Evolutionary conservation across 768 basidiomycete genomes (phyloP), one percentile per base, ranked within the genome.

Genomic region (Suillus decipiens): DNA sequence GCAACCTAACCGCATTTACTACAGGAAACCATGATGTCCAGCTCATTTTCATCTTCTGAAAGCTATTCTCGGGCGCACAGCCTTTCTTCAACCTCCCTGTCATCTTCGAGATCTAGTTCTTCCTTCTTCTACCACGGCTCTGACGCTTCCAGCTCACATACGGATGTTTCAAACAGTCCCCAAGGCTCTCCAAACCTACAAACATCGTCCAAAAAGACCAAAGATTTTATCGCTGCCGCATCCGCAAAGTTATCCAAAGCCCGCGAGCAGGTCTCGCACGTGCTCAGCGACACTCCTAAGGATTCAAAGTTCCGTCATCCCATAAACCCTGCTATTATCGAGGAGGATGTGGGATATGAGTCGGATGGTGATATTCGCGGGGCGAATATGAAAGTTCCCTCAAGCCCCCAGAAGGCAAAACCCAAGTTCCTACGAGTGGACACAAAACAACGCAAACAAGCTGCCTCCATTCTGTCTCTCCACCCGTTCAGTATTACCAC

Each of bases 321-420:
- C 22, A 57, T 17, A 15, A 41, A 17, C 9, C 10, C 43, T 9
- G 28, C 61, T 24, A 17, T 53, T 11, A 41, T 41, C 42, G 31
- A 47, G 37, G 69, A 73, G 15, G 71, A 73, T 47, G 61, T 62
- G 34, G 72, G 71, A 31, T 73, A 73, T 37, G 73, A 73, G 4
- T 67, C 71, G 11, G 71, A 72, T 43, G 60, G 59, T 4, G 71
- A 72, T 14, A 59, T 60, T 5, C 28, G 61, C 28, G 47, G 61
- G 50, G 55, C 15, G 53, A 45, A 0, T 53, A 63, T 3, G 22
- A 53, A 14, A 42, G 28, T 31, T 19, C 24, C 5, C 7, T 1
- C 24, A 37, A 56, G 28, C 36, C 6, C 7, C 36, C 24, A 42
- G 36, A 54, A 19, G 19, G 12, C 28, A 36, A 67, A 65, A 8